Conservation (phyloP, 2,329 filamentous ascomycete species). For the Periconia digitata region DNA sequence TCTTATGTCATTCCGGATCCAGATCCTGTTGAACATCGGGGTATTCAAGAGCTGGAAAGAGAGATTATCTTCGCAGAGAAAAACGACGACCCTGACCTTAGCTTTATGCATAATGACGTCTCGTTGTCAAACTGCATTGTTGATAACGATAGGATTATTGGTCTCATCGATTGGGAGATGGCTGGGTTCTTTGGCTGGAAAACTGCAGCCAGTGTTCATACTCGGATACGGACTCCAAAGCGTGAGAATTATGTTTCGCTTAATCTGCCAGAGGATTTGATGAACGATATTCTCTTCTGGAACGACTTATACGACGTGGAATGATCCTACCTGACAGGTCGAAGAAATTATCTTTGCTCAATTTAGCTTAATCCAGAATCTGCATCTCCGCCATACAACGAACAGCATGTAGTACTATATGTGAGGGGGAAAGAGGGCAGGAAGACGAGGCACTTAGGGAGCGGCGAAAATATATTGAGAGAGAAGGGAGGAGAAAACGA, state of each 20-base stretch:
- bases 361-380: not conserved
- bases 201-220: conserved; percentile 9
- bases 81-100: conserved; percentile 4
- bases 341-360: not conserved
- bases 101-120: conserved; percentile 17
- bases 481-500: too few species aligned
- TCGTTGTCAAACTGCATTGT: conserved; percentile 15
- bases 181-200: conserved; percentile 16
- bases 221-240: conserved; percentile 5
- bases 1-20: conserved; percentile 7
- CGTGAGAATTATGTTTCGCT: conserved; percentile 1
- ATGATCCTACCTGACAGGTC: not conserved
- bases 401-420: not conserved
- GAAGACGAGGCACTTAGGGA: too few species aligned
- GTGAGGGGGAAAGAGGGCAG: not conserved
- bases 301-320: conserved; percentile 1
- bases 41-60: conserved; percentile 9
- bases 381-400: not conserved
- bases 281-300: conserved; percentile 4
- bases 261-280: conserved; percentile 1
- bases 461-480: too few species aligned
- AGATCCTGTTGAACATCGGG: conserved; percentile 6
- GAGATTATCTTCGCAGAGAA: conserved; percentile 5
- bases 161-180: conserved; percentile 17
- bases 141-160: conserved; percentile 9